Evolutionary conservation across 2,329 filamentous ascomycete genomes (phyloP), one percentile per base, ranked within the genome.

Genomic region (Gliomastix tumulicola): DNA sequence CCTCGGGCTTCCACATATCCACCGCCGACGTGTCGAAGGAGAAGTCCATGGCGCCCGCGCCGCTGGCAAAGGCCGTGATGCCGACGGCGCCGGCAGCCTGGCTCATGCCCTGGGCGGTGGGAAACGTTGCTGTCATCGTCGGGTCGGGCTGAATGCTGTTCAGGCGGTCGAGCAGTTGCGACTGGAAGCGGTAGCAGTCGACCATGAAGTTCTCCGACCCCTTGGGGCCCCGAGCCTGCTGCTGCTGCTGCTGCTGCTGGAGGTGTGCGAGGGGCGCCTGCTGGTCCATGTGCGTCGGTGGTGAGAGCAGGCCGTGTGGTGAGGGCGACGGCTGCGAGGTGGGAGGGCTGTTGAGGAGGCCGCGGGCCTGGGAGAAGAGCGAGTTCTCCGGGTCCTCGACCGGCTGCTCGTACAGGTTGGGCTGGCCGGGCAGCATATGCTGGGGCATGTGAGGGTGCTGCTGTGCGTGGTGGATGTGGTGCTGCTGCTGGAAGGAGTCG

Each of bases 101-200:
- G 30, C 30, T 41, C 21, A 49, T 39, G 5, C n/a, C 21, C 25
- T 28, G 25, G 28, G 13, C 25, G 15, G 7, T 30, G 15, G n/a
- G 25, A 10, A n/a, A 28, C 13, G 25, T 16, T 12, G 13, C 25
- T 7, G 25, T 13, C 13, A 28, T n/a, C 13, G 25, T 15, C 12
- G 38, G 16, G 5, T 50, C 45, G 6, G 44, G 43, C 28, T 45
- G 44, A 1, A 44, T 33, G 9, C 32, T 44, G 32, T 48, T 49
- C 12, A 49, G 40, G 15, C 47, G 44, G 16, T 47, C 40, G 12
- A 50, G 27, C 10, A 53, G 27, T 32, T 51, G 50, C 5, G 43
- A 36, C 38, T 54, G 51, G 31, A 53, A 48, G 10, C 41, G 45
- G 13, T 53, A 32, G 30, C 46, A 53, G 38, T 54, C 46, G 27